These are phyloP conservation scores for Peronosclerospora sorghi DNA, from an alignment of 352 stramenopile species.

Conservation along the genomic window DNA sequence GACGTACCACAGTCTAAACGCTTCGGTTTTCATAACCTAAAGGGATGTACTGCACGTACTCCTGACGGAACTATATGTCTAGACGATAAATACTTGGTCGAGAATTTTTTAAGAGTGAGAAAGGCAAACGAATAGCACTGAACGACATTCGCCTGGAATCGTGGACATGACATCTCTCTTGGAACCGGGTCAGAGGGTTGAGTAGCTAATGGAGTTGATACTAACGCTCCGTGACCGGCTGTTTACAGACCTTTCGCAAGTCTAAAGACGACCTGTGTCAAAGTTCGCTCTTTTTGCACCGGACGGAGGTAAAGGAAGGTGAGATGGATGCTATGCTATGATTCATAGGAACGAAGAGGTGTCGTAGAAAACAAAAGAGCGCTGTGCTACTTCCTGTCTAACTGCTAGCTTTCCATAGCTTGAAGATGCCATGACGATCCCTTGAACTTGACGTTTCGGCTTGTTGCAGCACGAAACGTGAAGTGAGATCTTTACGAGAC, in stretches of 20 bases:
- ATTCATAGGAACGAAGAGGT: too few relatives aligned
- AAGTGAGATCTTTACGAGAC: too few relatives aligned
- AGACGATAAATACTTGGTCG: conserved; percentile 42
- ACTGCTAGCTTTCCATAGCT: too few relatives aligned
- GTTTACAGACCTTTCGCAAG: conserved; percentile 43
- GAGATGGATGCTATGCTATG: conserved; percentile 1
- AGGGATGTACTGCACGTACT: too few relatives aligned
- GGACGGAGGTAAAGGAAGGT: conserved; percentile 3
- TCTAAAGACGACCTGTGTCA: conserved; percentile 31
- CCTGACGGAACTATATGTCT: neutral
- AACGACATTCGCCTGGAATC: conserved; percentile 54
- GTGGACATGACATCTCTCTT: conserved; percentile 57
- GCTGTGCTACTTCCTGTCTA: too few relatives aligned
- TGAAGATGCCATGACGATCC: too few relatives aligned
- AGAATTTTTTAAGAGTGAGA: conserved; percentile 71
- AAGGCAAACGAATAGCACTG: conserved; percentile 38
- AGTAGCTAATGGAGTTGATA: conserved; percentile 74
- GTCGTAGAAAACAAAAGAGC: too few relatives aligned
- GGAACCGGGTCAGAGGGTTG: conserved; percentile 56
- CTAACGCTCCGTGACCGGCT: conserved; percentile 59
- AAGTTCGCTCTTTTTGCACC: conserved; percentile 45
- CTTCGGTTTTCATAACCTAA: neutral
- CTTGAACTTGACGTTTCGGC: too few relatives aligned
- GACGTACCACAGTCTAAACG: conserved; percentile 51
- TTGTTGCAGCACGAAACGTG: too few relatives aligned